Conservation (phyloP, 2,329 filamentous ascomycete species). For the Polychaeton citri region DNA sequence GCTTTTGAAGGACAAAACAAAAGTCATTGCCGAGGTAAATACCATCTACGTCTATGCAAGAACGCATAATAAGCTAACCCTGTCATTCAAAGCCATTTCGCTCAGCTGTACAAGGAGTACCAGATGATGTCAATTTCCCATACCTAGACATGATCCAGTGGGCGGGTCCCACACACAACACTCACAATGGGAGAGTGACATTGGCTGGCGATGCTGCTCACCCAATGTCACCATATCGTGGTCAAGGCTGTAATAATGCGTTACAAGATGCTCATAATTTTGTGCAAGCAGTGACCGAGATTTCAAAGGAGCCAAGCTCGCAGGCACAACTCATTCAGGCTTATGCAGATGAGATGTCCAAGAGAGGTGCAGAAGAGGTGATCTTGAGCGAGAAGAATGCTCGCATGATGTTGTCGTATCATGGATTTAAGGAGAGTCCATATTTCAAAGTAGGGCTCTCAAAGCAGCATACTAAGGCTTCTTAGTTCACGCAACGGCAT, state of each 20-base stretch:
- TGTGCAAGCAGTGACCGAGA: slow-evolving; percentile 7
- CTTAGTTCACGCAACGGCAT: too few species aligned
- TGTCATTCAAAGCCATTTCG: slow-evolving; percentile 8
- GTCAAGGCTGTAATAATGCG: slow-evolving; percentile 32
- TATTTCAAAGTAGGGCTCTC: slow-evolving; percentile 8
- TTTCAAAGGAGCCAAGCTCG: not conserved
- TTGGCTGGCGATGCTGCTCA: slow-evolving; percentile 27
- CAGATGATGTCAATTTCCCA: slow-evolving; percentile 3
- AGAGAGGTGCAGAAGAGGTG: slow-evolving; percentile 7
- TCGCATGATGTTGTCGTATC: slow-evolving; percentile 8
- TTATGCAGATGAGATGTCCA: slow-evolving; percentile 7
- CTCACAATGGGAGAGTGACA: slow-evolving; percentile 14
- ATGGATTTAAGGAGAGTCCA: slow-evolving; percentile 8
- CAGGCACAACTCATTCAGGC: slow-evolving; percentile 2
- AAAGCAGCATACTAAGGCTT: slow-evolving; percentile 1
- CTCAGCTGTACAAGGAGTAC: slow-evolving; percentile 7
- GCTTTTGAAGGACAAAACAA: slow-evolving; percentile 1
- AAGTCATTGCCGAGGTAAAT: slow-evolving; percentile 1
- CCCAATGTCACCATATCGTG: slow-evolving; percentile 34
- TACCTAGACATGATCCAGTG: slow-evolving; percentile 10
- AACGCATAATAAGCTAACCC: not conserved
- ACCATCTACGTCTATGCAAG: not conserved
- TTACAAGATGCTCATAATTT: slow-evolving; percentile 29
- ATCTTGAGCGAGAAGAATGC: slow-evolving; percentile 6
- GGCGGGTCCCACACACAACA: slow-evolving; percentile 14